Conservation (phyloP, 2,329 filamentous ascomycete genomes). For the Xylariaceae sp. region DNA sequence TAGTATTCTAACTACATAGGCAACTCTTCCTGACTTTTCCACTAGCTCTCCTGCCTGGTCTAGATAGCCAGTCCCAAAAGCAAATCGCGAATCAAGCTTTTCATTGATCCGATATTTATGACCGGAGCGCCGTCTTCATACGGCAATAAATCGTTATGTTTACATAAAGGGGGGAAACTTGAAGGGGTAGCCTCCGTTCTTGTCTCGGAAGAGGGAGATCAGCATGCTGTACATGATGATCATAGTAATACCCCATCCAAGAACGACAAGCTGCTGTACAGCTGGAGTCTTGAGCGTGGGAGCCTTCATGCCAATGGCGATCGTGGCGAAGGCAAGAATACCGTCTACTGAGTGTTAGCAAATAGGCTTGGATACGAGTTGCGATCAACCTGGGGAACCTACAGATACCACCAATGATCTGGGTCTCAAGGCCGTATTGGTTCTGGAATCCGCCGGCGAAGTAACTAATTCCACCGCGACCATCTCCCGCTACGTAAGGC, state of each 20-base stretch:
- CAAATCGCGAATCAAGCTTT: slow-evolving; percentile 6
- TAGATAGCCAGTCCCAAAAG: slow-evolving; percentile 2
- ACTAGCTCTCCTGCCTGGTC: slow-evolving; percentile 7
- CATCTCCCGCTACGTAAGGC: slow-evolving; percentile 83
- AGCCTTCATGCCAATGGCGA: slow-evolving; percentile 85
- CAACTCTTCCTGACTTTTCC: slow-evolving; percentile 4
- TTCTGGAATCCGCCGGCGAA: slow-evolving; percentile 90
- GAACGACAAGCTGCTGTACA: slow-evolving; percentile 72
- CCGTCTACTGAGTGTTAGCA: slow-evolving; percentile 42
- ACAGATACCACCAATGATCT: slow-evolving; percentile 93
- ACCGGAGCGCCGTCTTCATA: not conserved
- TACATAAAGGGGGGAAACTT: slow-evolving; percentile 82
- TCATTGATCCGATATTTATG: not conserved
- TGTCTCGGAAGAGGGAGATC: slow-evolving; percentile 85
- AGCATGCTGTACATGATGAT: slow-evolving; percentile 89
- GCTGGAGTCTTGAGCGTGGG: slow-evolving; percentile 77
- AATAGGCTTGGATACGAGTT: not conserved
- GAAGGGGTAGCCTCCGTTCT: slow-evolving; percentile 95
- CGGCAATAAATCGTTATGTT: slow-evolving; percentile 10
- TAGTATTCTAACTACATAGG: not conserved
- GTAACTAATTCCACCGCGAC: slow-evolving; percentile 79
- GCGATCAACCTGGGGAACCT: slow-evolving; percentile 40
- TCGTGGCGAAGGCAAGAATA: slow-evolving; percentile 80
- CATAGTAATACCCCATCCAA: slow-evolving; percentile 72
- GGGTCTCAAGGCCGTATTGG: slow-evolving; percentile 90